These are phyloP conservation scores for Benincasa hispida DNA, from an alignment of 306 rosid species.

Conservation along the genomic window DNA sequence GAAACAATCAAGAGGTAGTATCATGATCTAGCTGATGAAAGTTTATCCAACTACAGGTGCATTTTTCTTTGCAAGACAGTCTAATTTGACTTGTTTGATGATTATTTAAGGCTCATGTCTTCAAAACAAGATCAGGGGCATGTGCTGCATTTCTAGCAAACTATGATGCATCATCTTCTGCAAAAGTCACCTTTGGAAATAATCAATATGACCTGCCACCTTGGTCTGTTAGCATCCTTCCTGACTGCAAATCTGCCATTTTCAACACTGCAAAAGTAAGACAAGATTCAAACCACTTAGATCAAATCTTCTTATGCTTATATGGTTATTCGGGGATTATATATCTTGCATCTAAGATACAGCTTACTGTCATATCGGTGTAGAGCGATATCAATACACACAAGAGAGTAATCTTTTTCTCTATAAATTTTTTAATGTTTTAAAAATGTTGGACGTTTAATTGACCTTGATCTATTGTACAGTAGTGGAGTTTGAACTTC, in stretches of 20 bases:
- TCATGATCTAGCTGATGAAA: background rate
- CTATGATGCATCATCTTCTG: conserved; percentile 36
- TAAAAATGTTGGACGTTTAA: too few relatives aligned
- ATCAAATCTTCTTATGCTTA: background rate
- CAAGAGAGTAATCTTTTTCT: too few relatives aligned
- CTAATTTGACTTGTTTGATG: conserved; percentile 2
- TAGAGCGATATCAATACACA: too few relatives aligned
- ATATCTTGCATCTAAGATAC: too few relatives aligned
- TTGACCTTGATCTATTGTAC: too few relatives aligned
- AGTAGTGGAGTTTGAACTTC: too few relatives aligned
- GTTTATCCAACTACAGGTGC: background rate
- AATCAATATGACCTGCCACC: conserved; percentile 62
- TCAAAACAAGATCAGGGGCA: conserved; percentile 31
- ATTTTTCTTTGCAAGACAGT: background rate
- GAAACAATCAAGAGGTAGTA: conserved; percentile 55
- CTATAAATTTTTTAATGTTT: too few relatives aligned
- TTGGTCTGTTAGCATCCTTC: conserved; percentile 91
- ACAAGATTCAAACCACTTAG: background rate
- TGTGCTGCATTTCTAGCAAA: conserved; percentile 86
- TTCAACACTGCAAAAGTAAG: conserved; percentile 83
- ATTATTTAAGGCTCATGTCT: conserved; percentile 52
- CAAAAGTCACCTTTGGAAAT: conserved; percentile 45
- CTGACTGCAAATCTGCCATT: conserved; percentile 73
- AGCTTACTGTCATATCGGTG: too few relatives aligned
- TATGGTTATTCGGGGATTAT: background rate